These are phyloP conservation scores for Psilocybe sp. DNA, from an alignment of 768 basidiomycete genomes.

Conservation along the genomic window DNA sequence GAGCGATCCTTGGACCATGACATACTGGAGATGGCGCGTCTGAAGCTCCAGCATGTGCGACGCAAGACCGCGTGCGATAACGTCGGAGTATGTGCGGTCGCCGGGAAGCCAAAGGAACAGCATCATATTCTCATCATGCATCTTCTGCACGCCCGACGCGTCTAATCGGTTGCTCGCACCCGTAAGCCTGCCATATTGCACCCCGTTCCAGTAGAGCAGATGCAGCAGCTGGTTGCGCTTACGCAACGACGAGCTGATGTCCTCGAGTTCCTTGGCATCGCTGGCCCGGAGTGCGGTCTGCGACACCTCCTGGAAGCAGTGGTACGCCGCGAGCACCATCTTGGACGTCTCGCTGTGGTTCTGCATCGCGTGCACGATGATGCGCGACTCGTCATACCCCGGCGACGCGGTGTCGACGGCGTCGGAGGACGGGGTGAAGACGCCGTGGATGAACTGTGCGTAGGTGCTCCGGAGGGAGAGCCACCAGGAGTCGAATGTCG, in stretches of 20 bases:
- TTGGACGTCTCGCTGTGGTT: conserved; percentile 4
- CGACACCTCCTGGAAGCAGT: conserved; percentile 6
- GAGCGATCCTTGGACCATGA: conserved; percentile 2
- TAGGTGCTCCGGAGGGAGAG: neutral
- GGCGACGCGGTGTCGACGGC: neutral
- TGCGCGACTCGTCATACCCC: conserved; percentile 3
- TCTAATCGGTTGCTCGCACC: conserved; percentile 3
- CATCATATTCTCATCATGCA: conserved; percentile 8
- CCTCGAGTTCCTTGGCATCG: neutral
- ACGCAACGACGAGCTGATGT: neutral
- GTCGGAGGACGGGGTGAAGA: neutral
- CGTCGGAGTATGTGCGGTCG: conserved; percentile 1
- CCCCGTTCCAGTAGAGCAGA: neutral
- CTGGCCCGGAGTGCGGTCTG: neutral
- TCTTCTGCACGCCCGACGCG: neutral
- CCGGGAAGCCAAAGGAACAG: conserved; percentile 6
- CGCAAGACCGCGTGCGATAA: conserved; percentile 2
- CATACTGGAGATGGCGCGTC: neutral
- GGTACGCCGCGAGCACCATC: conserved; percentile 2
- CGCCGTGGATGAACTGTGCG: conserved; percentile 1
- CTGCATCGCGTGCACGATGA: neutral
- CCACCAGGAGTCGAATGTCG: conserved; percentile 2
- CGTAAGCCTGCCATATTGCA: neutral
- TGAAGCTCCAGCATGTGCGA: conserved; percentile 2
- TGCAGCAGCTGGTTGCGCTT: conserved; percentile 2